A percentile compares a stretch with the other conserved stretches of the same genome.
Conservation (phyloP, 148 eudicot species). For the Persicaria tinctoria region DNA sequence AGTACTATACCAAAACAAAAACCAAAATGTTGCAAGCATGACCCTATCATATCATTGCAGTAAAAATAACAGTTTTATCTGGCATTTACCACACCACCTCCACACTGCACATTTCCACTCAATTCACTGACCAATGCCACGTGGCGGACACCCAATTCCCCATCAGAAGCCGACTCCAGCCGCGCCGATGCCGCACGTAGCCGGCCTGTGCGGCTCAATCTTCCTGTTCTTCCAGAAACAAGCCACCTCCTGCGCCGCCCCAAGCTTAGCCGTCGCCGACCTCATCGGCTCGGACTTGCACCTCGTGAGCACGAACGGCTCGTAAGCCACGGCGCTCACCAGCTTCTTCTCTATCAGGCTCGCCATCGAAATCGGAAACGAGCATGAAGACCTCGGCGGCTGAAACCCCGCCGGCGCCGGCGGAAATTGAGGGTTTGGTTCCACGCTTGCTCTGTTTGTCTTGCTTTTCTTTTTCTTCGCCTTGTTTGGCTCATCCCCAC, state of each 20-base stretch:
- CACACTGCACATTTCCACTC: constrained; percentile 1
- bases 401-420: constrained; percentile 19
- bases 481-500: constrained; percentile 25
- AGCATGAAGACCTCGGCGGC: constrained; percentile 71
- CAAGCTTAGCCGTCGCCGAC: constrained; percentile 62
- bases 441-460: background rate
- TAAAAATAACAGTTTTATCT: background rate
- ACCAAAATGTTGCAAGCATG: constrained; percentile 10
- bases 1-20: background rate
- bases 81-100: background rate
- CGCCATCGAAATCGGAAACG: constrained; percentile 70
- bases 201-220: constrained; percentile 66
- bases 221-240: constrained; percentile 59
- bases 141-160: background rate
- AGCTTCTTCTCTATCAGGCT: constrained; percentile 58
- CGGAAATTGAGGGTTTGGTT: constrained; percentile 1
- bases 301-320: constrained; percentile 75
- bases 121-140: constrained; percentile 3
- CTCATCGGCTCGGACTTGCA: constrained; percentile 96
- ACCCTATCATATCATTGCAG: background rate
- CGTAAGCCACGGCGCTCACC: constrained; percentile 57
- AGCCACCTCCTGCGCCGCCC: constrained; percentile 42
- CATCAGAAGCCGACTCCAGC: constrained; percentile 64
- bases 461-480: constrained; percentile 15
- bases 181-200: constrained; percentile 37